Evolutionary conservation across 768 basidiomycete genomes (phyloP).

Genomic region (Terana coerulea): DNA sequence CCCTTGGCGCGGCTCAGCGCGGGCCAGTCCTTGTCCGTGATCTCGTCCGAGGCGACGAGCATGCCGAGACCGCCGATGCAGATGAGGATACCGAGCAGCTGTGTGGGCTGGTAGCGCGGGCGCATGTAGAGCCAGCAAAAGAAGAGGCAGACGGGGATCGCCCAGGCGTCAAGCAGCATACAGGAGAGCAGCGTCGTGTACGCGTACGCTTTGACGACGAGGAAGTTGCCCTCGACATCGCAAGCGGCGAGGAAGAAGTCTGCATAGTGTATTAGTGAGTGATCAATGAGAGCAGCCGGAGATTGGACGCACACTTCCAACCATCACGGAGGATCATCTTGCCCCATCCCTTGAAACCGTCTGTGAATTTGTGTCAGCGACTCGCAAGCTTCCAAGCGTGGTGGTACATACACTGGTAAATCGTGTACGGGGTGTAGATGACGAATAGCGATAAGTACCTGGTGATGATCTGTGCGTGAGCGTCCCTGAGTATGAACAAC

Average conservation of each 20-base stretch:
- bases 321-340: slow-evolving; percentile 69
- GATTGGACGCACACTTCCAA: slow-evolving; percentile 70
- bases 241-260: slow-evolving; percentile 75
- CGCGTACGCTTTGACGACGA: slow-evolving; percentile 83
- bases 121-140: slow-evolving; percentile 84
- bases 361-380: slow-evolving; percentile 33
- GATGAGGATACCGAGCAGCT: slow-evolving; percentile 68
- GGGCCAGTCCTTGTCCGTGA: slow-evolving; percentile 73
- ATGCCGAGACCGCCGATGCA: slow-evolving; percentile 75
- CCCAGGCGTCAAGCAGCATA: slow-evolving; percentile 94
- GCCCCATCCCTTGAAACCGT: slow-evolving; percentile 84
- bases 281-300: background rate
- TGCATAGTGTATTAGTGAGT: slow-evolving; percentile 24
- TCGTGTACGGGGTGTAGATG: slow-evolving; percentile 85
- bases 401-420: slow-evolving; percentile 67
- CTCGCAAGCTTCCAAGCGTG: background rate
- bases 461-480: background rate
- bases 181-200: slow-evolving; percentile 86
- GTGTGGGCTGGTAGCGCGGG: slow-evolving; percentile 78
- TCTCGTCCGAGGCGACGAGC: slow-evolving; percentile 73
- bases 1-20: slow-evolving; percentile 69
- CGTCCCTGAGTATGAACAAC: background rate
- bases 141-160: slow-evolving; percentile 82
- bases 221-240: slow-evolving; percentile 87
- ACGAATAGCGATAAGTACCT: slow-evolving; percentile 78